phyloP scores from a whole-genome alignment of 2,329 filamentous ascomycete genomes.

The Xylariales sp. region DNA sequence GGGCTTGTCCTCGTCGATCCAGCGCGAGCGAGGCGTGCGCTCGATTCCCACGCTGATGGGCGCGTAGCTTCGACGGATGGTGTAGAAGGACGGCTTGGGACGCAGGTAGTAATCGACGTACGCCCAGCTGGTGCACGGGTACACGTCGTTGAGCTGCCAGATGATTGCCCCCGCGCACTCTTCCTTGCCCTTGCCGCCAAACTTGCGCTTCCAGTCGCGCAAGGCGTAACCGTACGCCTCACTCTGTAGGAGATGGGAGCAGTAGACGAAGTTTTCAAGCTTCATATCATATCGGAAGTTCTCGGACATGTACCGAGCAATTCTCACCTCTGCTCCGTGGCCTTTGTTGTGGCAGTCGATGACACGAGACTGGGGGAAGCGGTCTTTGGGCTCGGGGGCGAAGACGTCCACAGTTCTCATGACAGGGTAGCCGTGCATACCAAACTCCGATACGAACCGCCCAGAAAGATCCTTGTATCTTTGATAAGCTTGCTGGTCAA shows the following conservation, averaged over 20 bases:
- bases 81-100: conserved; percentile 9
- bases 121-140: conserved; percentile 63
- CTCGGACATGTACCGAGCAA: conserved; percentile 71
- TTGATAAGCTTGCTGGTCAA: conserved; percentile 73
- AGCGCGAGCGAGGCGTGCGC: too few species aligned
- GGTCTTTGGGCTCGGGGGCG: conserved; percentile 48
- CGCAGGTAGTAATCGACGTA: conserved; percentile 57
- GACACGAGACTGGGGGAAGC: conserved; percentile 63
- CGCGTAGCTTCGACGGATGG: conserved; percentile 55
- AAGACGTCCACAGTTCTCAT: conserved; percentile 66
- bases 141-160: conserved; percentile 70
- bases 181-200: conserved; percentile 50
- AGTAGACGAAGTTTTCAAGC: conserved; percentile 47
- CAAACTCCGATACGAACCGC: conserved; percentile 78
- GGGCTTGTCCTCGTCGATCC: too few species aligned
- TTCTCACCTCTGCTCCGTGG: conserved; percentile 67
- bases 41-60: conserved; percentile 56
- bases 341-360: conserved; percentile 84
- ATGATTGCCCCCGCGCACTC: conserved; percentile 62
- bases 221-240: conserved; percentile 49
- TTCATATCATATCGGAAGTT: conserved; percentile 57
- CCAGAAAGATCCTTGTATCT: conserved; percentile 66
- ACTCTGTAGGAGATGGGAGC: conserved; percentile 49
- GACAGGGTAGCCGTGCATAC: conserved; percentile 77
- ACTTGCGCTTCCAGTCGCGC: conserved; percentile 56